Percentiles rank a stretch among this genome's conserved stretches.
Evolutionary conservation across 441 rosid species (phyloP).

Genomic region (Jatropha podagrica): DNA sequence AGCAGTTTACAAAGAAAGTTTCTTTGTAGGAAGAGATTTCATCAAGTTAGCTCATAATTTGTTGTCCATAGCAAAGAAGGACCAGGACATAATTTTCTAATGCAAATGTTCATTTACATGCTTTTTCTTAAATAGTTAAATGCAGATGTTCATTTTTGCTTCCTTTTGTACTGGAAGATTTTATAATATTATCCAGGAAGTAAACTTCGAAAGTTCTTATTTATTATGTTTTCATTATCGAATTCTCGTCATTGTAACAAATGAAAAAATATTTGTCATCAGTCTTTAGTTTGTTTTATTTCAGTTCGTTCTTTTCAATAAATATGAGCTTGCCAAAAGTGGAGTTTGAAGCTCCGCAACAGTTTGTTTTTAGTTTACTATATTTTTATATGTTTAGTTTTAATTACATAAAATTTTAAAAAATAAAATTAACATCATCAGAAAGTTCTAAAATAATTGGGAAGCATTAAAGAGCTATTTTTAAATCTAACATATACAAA

Average conservation of each 20-base stretch:
- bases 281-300: not conserved
- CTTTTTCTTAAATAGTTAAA: slow-evolving; percentile 17
- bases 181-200: not conserved
- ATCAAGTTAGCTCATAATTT: slow-evolving; percentile 51
- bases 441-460: too few species aligned
- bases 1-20: slow-evolving; percentile 58
- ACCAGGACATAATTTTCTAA: slow-evolving; percentile 81
- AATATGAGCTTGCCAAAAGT: too few species aligned
- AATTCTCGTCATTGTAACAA: not conserved
- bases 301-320: not conserved
- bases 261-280: not conserved
- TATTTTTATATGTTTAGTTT: too few species aligned
- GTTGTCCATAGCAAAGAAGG: slow-evolving; percentile 59
- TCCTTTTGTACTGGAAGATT: not conserved
- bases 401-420: too few species aligned
- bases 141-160: slow-evolving; percentile 5
- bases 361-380: too few species aligned
- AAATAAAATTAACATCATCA: too few species aligned
- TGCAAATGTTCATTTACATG: slow-evolving; percentile 20
- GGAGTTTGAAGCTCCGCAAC: too few species aligned
- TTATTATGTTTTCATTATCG: slow-evolving; percentile 9
- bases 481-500: too few species aligned
- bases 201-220: not conserved
- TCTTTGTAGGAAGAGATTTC: slow-evolving; percentile 68
- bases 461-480: too few species aligned